Evolutionary conservation across 2,329 filamentous ascomycete genomes (phyloP).

Genomic region (Sphaerulina musiva): DNA sequence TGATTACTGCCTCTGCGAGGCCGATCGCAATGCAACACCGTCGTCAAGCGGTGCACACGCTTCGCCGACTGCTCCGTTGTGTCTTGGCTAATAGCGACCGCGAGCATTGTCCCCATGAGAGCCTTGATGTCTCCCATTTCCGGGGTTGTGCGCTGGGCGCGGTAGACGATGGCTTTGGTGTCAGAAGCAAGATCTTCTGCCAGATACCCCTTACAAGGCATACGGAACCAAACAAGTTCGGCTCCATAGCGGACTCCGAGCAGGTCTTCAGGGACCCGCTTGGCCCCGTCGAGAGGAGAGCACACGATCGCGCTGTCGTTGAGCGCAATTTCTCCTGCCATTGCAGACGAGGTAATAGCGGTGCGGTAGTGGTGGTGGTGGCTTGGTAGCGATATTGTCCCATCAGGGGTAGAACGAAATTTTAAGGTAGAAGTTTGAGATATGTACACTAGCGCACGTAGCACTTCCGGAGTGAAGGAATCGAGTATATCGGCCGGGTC

Average conservation of each 20-base stretch:
- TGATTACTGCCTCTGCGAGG: slow-evolving; percentile 17
- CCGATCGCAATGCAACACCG: slow-evolving; percentile 19
- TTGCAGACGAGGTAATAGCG: not conserved
- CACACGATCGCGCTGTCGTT: slow-evolving; percentile 9
- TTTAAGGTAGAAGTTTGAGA: not conserved
- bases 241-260: not conserved
- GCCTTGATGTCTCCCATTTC: not conserved
- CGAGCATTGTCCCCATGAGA: not conserved
- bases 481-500: no score
- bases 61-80: slow-evolving; percentile 2
- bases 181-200: slow-evolving; percentile 2
- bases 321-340: not conserved
- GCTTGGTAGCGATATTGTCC: not conserved
- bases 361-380: not conserved
- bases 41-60: slow-evolving; percentile 17
- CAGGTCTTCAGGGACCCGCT: slow-evolving; percentile 10
- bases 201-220: slow-evolving; percentile 14
- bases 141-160: not conserved
- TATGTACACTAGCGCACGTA: no score
- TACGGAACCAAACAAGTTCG: slow-evolving; percentile 12
- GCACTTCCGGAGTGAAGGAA: no score
- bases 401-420: not conserved
- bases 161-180: not conserved
- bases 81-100: slow-evolving; percentile 6
- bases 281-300: slow-evolving; percentile 11